Evolutionary conservation across 2,329 filamentous ascomycete species (phyloP), one percentile per base, ranked within the genome.

Genomic region (Fusarium transvaalense): DNA sequence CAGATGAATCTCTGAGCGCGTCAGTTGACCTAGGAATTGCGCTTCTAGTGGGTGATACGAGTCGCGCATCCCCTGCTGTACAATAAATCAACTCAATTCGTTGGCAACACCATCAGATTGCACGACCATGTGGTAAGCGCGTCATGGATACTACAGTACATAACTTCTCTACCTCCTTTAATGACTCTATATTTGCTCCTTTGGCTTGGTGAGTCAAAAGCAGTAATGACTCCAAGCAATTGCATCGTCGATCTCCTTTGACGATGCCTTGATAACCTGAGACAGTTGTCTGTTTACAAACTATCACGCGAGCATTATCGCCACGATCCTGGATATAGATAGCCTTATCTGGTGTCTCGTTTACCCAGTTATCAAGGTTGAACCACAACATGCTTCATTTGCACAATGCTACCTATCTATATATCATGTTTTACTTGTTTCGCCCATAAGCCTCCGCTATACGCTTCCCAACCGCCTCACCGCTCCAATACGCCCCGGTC

Each of bases 401-500:
- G 19, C 35, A n/a, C 17, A 19, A 35, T 48, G 31, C 21, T 35
- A 9, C 46, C 31, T 48, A 25, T 56, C 48, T 35, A 47, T 56
- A 39, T 53, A 19, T 41, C 52, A 54, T 38, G 47, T 13, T 56
- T 69, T 53, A 60, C 62, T 64, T 75, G 23, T 61, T 58, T 71
- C 46, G 61, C 13, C 81, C 84, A 75, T 90, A 90, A 10, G 79
- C 82, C 73, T 85, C 82, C 1, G 82, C 81, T 60, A 94, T 87
- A 75, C 89, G 86, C 76, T 83, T 85, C 2, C 86, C 94, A 34
- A 94, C 92, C 21, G 85, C 86, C 81, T 97, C 93, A 2, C 94
- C 94, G 76, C 92, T 93, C 93, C 93, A 97, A 78, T 93, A 97
- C 13, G 95, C 95, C 1, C 95, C 95, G 1, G 93, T 97, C 14